A percentile compares a stretch with the other conserved stretches of the same genome.
Evolutionary conservation across 495 filamentous ascomycete genomes (phyloP).

Genomic region (Daldinia loculata): DNA sequence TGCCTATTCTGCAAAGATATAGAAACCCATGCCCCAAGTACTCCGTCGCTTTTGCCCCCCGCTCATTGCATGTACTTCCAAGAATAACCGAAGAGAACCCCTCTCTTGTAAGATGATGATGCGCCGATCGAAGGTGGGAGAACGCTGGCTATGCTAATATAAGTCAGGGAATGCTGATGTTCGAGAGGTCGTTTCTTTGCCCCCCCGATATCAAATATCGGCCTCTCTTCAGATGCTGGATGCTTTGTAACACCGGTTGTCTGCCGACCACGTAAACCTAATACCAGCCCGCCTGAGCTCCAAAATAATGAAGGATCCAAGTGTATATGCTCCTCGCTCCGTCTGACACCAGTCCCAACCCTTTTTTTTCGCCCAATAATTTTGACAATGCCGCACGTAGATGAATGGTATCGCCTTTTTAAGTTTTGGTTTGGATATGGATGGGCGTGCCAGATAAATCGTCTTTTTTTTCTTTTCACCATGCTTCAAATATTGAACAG

Average conservation of each 20-base stretch:
- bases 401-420: constrained; percentile 40
- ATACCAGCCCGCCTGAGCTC: constrained; percentile 40
- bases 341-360: constrained; percentile 28
- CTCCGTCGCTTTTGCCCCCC: constrained; percentile 41
- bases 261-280: constrained; percentile 41
- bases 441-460: constrained; percentile 20
- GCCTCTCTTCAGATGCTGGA: constrained; percentile 39
- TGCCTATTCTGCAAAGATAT: constrained; percentile 11
- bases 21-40: constrained; percentile 32
- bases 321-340: constrained; percentile 35
- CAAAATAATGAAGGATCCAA: constrained; percentile 40
- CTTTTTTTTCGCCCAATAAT: constrained; percentile 30
- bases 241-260: constrained; percentile 36
- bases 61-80: constrained; percentile 22
- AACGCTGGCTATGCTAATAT: constrained; percentile 43
- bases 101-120: constrained; percentile 26
- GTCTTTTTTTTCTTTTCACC: constrained; percentile 36
- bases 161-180: constrained; percentile 40
- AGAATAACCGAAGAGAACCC: constrained; percentile 23
- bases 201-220: constrained; percentile 31
- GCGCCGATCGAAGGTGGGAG: constrained; percentile 37
- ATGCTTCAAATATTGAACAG: constrained; percentile 39
- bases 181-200: constrained; percentile 26
- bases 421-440: constrained; percentile 20
- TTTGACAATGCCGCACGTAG: constrained; percentile 29